Conservation (phyloP, 2,329 filamentous ascomycete species). For the Fusarium sp. region DNA sequence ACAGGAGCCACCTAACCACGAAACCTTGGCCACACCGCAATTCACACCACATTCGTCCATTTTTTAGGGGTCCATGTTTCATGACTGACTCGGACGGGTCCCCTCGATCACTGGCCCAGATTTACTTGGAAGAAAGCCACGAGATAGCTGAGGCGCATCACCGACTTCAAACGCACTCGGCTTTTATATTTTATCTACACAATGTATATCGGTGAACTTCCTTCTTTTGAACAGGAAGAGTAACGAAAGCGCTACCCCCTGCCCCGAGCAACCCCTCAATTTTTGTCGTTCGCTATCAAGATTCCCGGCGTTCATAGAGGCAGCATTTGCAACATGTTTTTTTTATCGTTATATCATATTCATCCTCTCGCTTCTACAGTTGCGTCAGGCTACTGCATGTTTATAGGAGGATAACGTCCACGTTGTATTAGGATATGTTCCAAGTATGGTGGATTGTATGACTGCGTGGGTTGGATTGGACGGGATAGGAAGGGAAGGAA, state of each 20-base stretch:
- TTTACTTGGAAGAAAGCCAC: conserved; percentile 28
- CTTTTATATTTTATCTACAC: not conserved
- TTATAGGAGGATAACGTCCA: conserved; percentile 15
- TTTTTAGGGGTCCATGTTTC: conserved; percentile 27
- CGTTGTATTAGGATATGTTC: conserved; percentile 9
- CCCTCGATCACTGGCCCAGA: conserved; percentile 19
- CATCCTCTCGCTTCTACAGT: conserved; percentile 25
- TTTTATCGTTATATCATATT: conserved; percentile 10
- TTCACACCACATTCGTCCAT: conserved; percentile 7
- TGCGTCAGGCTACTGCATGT: conserved; percentile 27
- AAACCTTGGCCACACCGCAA: conserved; percentile 17
- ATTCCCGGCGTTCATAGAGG: conserved; percentile 43
- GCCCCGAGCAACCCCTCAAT: conserved; percentile 2
- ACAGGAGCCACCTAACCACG: not conserved
- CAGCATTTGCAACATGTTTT: conserved; percentile 35
- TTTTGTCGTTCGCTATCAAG: conserved; percentile 39
- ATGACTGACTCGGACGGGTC: conserved; percentile 23
- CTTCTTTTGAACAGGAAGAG: conserved; percentile 8
- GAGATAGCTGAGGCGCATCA: conserved; percentile 24
- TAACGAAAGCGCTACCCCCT: conserved; percentile 1
- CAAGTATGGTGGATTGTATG: conserved; percentile 14
- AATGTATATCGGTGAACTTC: conserved; percentile 23
- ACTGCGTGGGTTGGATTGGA: conserved; percentile 6
- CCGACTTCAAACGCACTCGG: conserved; percentile 15
- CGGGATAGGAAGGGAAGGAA: conserved; percentile 10